Percentiles rank a stretch among this genome's conserved stretches.
Conservation (phyloP, 148 eudicot genomes). For the Polygonum aviculare region DNA sequence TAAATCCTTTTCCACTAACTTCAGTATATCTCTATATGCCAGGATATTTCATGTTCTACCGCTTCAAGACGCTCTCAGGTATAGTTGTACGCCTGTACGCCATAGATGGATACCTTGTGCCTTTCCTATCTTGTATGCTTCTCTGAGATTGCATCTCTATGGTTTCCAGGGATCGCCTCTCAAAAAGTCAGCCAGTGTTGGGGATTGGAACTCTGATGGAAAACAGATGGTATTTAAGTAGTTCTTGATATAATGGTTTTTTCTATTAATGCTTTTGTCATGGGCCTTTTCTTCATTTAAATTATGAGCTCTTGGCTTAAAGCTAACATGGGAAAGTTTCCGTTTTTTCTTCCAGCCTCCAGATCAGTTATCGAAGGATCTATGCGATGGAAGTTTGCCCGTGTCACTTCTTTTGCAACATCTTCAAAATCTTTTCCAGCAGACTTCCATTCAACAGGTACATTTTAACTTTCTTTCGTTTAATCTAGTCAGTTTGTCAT, state of each 20-base stretch:
- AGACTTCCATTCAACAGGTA: constrained; percentile 84
- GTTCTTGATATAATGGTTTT: constrained; percentile 14
- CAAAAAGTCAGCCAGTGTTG: constrained; percentile 91
- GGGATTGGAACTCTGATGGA: constrained; percentile 70
- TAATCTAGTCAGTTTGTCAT: not conserved
- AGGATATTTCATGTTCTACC: constrained; percentile 67
- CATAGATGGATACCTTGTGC: not conserved
- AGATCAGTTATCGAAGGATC: constrained; percentile 44
- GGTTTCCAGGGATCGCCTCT: constrained; percentile 61
- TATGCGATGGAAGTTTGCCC: constrained; percentile 32
- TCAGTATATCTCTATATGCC: not conserved
- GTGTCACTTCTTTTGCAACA: constrained; percentile 67
- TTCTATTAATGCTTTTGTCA: not conserved
- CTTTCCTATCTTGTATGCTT: not conserved
- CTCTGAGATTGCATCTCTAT: constrained; percentile 7
- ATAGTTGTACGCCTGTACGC: constrained; percentile 13
- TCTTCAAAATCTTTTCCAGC: constrained; percentile 89
- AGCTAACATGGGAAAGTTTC: not conserved
- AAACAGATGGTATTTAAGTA: constrained; percentile 51
- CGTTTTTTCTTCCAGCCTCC: constrained; percentile 34
- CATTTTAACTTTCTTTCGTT: constrained; percentile 1
- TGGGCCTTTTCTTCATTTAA: not conserved
- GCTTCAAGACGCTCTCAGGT: constrained; percentile 53
- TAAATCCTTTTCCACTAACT: not conserved
- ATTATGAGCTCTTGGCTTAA: not conserved